Percentiles rank a stretch among this genome's conserved stretches.
These are phyloP conservation scores for Colletotrichum salicis DNA, from an alignment of 2,329 filamentous ascomycete genomes.

Conservation along the genomic window DNA sequence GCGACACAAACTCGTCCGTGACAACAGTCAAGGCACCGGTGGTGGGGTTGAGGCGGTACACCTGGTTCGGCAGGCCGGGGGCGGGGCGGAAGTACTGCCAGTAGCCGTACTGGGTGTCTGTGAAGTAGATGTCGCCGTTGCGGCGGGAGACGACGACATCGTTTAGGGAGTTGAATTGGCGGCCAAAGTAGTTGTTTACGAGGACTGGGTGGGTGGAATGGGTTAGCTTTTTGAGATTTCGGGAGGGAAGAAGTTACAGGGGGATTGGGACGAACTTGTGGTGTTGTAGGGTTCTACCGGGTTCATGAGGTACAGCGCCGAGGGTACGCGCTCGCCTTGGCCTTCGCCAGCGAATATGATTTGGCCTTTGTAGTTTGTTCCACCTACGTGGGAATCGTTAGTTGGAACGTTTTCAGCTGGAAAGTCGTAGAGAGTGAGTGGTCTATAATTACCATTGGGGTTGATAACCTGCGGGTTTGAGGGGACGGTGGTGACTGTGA, in stretches of 20 bases:
- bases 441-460: conserved; percentile 58
- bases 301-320: conserved; percentile 56
- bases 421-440: neutral
- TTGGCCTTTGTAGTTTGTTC: conserved; percentile 60
- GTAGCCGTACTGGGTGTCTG: conserved; percentile 69
- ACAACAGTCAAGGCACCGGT: conserved; percentile 64
- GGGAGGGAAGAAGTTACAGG: no score
- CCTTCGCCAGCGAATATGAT: conserved; percentile 62
- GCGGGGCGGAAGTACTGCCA: conserved; percentile 66
- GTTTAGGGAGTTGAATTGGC: conserved; percentile 70
- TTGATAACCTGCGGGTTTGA: conserved; percentile 58
- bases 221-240: neutral
- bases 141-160: conserved; percentile 64
- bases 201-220: conserved; percentile 48
- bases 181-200: conserved; percentile 68
- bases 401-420: neutral
- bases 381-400: conserved; percentile 47
- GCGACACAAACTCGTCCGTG: conserved; percentile 66
- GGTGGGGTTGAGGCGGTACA: conserved; percentile 64
- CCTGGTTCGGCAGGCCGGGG: conserved; percentile 66
- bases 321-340: conserved; percentile 54
- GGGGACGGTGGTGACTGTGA: conserved; percentile 54
- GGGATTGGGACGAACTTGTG: conserved; percentile 49
- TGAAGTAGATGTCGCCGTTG: conserved; percentile 72
- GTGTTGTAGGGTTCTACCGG: conserved; percentile 61